A percentile compares a stretch with the other conserved stretches of the same genome.
These are phyloP conservation scores for Dichotomopilus funicola DNA, from an alignment of 2,329 filamentous ascomycete genomes.

Conservation along the genomic window DNA sequence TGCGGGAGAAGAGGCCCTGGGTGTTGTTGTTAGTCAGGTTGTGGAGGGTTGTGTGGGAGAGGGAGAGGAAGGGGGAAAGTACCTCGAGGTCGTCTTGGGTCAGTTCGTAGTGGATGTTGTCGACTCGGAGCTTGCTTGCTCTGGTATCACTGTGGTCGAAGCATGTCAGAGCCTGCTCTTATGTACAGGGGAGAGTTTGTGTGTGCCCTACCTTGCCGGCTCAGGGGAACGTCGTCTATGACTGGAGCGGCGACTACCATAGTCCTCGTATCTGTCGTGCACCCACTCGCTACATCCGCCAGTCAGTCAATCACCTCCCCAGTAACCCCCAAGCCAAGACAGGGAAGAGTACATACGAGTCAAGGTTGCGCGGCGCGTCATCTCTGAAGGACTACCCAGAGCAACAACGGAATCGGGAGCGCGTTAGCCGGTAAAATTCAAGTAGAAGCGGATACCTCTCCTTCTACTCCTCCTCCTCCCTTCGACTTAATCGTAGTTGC, in stretches of 20 bases:
- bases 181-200: background rate
- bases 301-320: constrained; percentile 21
- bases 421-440: constrained; percentile 38
- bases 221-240: constrained; percentile 32
- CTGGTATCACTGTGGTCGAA: constrained; percentile 39
- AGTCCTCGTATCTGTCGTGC: constrained; percentile 81
- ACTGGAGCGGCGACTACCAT: constrained; percentile 40
- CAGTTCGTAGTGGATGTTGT: constrained; percentile 89
- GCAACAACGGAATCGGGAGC: constrained; percentile 30
- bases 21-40: constrained; percentile 20
- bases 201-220: constrained; percentile 20
- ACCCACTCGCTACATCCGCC: constrained; percentile 70
- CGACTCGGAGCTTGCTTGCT: constrained; percentile 70
- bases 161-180: constrained; percentile 5
- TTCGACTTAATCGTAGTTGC: constrained; percentile 9
- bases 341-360: constrained; percentile 49
- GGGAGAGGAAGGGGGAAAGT: constrained; percentile 20
- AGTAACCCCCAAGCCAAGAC: background rate
- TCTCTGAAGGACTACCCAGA: constrained; percentile 53
- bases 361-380: constrained; percentile 59
- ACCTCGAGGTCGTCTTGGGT: constrained; percentile 79
- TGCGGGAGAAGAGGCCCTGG: constrained; percentile 73
- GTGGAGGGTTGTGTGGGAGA: constrained; percentile 7
- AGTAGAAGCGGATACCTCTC: constrained; percentile 29
- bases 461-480: constrained; percentile 17